These are phyloP conservation scores for Pythium biforme DNA, from an alignment of 352 stramenopile species.

Conservation along the genomic window DNA sequence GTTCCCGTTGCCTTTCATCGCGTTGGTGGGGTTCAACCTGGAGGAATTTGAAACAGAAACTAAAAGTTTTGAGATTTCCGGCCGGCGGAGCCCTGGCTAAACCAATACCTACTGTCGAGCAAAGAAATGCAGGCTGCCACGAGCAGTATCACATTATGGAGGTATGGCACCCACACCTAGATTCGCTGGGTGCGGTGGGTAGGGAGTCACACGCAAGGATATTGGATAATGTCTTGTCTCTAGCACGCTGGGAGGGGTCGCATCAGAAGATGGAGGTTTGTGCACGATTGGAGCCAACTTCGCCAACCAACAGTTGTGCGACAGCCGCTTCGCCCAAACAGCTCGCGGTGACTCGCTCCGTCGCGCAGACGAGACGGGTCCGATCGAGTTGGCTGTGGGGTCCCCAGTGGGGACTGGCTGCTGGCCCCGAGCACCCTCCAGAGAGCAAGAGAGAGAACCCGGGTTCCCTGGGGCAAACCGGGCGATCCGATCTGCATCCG, in stretches of 20 bases:
- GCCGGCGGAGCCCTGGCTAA: conserved; percentile 1
- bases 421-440: background rate
- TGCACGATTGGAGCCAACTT: conserved; percentile 18
- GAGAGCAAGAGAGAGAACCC: background rate
- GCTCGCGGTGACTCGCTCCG: conserved; percentile 8
- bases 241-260: conserved; percentile 2
- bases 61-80: background rate
- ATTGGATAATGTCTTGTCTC: conserved; percentile 8
- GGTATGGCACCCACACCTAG: conserved; percentile 11
- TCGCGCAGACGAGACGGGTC: conserved; percentile 11
- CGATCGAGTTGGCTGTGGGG: background rate
- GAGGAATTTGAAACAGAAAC: conserved; percentile 3
- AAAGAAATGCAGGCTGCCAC: conserved; percentile 23
- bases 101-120: conserved; percentile 16
- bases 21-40: background rate
- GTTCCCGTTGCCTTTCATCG: too few relatives aligned
- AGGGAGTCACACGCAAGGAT: background rate
- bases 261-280: conserved; percentile 18
- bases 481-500: background rate
- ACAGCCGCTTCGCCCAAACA: conserved; percentile 15
- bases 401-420: conserved; percentile 16
- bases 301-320: conserved; percentile 26
- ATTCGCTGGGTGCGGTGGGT: conserved; percentile 1
- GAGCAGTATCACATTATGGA: conserved; percentile 9
- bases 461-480: conserved; percentile 1